Evolutionary conservation across 2,329 filamentous ascomycete species (phyloP), one percentile per base, ranked within the genome.

Genomic region (Colletotrichum horii): DNA sequence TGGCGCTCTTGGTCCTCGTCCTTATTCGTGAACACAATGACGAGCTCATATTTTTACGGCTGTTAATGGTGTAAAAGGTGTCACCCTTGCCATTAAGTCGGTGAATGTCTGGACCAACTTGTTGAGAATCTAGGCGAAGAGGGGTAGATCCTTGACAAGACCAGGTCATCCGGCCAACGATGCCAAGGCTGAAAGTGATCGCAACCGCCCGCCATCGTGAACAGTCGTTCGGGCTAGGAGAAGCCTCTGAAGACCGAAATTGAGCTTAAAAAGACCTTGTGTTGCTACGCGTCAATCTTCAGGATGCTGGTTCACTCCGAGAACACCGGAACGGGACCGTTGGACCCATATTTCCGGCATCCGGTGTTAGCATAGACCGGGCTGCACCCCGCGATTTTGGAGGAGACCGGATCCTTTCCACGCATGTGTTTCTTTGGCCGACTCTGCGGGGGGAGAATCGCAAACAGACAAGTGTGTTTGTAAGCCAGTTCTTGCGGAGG

Each of bases 301-400:
- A 2, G 43, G 43, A 11, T 22, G 43, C 43, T 52, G 43, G 11
- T 12, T 52, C 1, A 22, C n/a, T 22, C 43, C 1, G n/a, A 52
- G 3, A 4, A 14, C 43, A 22, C n/a, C n/a, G 43, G 11, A n/a
- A 52, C 43, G 2, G 43, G 0, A 2, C 2, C 43, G 0, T 0
- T 3, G 12, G n/a, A 4, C 43, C 43, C n/a, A 52, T 52, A 52
- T 52, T 52, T 52, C 43, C 43, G 43, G n/a, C n/a, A 22, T 14
- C 43, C 43, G 43, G 3, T 2, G 0, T 52, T 14, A 2, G 43
- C 43, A 52, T 3, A 52, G n/a, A 52, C 43, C 43, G 43, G 3
- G 11, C 38, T 48, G 19, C 38, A n/a, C 6, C 38, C 38, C 32
- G 32, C 32, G 32, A 34, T 34, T 34, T 15, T 34, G 14, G 1